Evolutionary conservation across 1,284 basidiomycete species (phyloP), one percentile per base, ranked within the genome.

Genomic region (Megacollybia platyphylla): DNA sequence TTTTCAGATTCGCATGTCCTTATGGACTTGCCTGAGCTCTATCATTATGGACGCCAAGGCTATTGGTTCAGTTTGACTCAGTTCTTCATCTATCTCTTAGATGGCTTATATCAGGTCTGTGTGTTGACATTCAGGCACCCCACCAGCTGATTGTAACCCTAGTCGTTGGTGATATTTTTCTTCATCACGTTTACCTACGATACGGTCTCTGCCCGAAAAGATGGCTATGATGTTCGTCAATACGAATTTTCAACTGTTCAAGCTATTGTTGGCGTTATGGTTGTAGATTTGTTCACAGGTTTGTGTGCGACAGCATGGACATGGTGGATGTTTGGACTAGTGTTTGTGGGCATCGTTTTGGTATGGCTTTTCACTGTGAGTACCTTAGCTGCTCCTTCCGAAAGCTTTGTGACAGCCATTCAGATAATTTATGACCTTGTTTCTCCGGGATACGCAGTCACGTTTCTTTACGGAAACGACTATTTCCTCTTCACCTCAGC

Each of bases 21-120:
- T 36, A 96, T 98, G 89, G 78, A 79, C 18, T 65, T 97, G n/a
- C 96, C 96, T 2, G 89, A 96, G 60, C 69, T 98, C n/a, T 99
- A 98, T 61, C 72, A 73, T 43, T 81, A 76, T 52, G 86, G 90
- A 35, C 75, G 92, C 30, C 73, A 87, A 57, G 83, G 85, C 31
- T 72, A 67, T 34, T 94, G 90, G 76, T 99, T 97, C 57, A 79
- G 86, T 20, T 62, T 84, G 46, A 71, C 67, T 50, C 67, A 76
- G 29, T 99, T 97, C 65, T 52, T 67, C 27, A 62, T 86, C 47
- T 97, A 87, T 63, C 87, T 97, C 76, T 50, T 92, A 6, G 92
- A 98, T 56, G 94, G 87, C 6, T 60, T 88, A 38, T 73, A 81
- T 52, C 94, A 97, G 74, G 87, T 77, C 13, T 3, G 18, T 34